phyloP scores from a whole-genome alignment of 2,329 filamentous ascomycete genomes.

The Epichloe sibirici region DNA sequence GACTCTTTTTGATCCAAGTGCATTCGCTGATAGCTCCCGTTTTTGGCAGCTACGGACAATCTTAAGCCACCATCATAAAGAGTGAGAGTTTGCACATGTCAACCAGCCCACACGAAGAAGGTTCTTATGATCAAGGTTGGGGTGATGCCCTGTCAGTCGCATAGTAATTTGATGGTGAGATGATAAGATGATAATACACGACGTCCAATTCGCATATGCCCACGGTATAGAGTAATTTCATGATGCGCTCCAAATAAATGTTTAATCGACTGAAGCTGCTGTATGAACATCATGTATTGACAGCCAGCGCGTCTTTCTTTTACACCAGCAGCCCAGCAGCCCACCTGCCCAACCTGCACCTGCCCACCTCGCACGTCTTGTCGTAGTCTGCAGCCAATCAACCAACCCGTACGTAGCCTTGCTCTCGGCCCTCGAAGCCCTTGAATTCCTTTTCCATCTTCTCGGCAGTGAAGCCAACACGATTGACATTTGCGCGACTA shows the following conservation, averaged over 20 bases:
- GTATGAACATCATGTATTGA: too few relatives aligned
- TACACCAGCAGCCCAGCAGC: neutral
- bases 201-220: neutral
- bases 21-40: neutral
- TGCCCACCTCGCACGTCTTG: neutral
- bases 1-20: conserved; percentile 1
- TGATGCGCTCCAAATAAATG: too few relatives aligned
- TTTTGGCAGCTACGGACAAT: conserved; percentile 61
- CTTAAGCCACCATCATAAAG: conserved; percentile 63
- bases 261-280: too few relatives aligned
- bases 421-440: conserved; percentile 7
- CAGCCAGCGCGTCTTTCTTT: neutral
- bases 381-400: conserved; percentile 11
- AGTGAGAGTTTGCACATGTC: neutral
- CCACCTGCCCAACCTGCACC: neutral
- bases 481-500: neutral
- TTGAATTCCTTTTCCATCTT: neutral
- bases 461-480: neutral
- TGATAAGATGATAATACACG: neutral
- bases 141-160: neutral
- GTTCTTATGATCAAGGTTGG: neutral
- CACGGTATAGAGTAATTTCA: neutral
- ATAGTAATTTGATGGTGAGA: conserved; percentile 1
- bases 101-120: neutral
- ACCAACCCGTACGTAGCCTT: conserved; percentile 18